Conservation (phyloP, 140 eudicot species). For the Oenanthe javanica region DNA sequence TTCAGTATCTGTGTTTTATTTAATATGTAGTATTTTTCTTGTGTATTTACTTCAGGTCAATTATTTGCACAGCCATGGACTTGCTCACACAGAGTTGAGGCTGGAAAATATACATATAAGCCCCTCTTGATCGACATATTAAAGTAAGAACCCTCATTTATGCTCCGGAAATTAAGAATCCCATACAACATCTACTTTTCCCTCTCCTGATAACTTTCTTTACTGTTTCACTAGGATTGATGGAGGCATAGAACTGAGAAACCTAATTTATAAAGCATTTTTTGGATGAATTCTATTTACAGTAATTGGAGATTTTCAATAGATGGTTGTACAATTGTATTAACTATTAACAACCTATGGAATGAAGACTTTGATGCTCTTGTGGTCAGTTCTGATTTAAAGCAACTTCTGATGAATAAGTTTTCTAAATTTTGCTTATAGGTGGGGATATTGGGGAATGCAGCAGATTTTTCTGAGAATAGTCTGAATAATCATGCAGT, state of each 20-base stretch:
- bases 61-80: conserved; percentile 98
- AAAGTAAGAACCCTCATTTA: conserved; percentile 52
- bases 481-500: conserved; percentile 22
- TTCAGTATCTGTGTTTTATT: not conserved
- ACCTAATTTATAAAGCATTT: not conserved
- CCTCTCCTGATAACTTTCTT: not conserved
- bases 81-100: conserved; percentile 96
- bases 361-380: not conserved
- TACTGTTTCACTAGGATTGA: not conserved
- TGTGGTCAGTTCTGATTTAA: conserved; percentile 3
- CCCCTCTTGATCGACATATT: conserved; percentile 87
- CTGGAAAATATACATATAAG: conserved; percentile 91
- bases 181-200: not conserved
- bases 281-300: not conserved
- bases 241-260: not conserved
- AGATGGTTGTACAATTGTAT: not conserved
- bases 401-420: conserved; percentile 9
- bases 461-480: conserved; percentile 70
- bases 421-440: conserved; percentile 17
- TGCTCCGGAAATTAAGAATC: not conserved
- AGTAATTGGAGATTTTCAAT: not conserved
- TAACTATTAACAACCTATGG: not conserved
- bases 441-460: conserved; percentile 97
- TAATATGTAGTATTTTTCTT: conserved; percentile 14
- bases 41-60: conserved; percentile 55